Conservation (phyloP, 139 green algal genomes). For the Chlorella sp. region DNA sequence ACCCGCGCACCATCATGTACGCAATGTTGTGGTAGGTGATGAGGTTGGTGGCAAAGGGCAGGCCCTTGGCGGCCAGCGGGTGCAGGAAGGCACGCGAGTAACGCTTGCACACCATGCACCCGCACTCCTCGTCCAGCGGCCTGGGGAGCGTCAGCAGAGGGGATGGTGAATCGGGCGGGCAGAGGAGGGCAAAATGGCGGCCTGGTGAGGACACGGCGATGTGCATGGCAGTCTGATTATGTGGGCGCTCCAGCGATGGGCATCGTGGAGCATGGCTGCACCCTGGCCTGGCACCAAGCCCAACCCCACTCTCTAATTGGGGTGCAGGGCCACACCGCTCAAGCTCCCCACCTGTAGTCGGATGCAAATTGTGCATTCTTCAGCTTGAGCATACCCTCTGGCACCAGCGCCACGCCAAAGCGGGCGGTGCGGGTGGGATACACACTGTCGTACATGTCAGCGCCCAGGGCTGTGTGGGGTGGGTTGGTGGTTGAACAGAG, state of each 20-base stretch:
- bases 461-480: conserved; percentile 77
- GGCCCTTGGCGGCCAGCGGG: conserved; percentile 71
- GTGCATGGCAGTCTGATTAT: too few relatives aligned
- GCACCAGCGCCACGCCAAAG: conserved; percentile 95
- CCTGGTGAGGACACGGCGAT: too few relatives aligned
- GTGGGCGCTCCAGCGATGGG: too few relatives aligned
- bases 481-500: background rate
- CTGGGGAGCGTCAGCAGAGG: conserved; percentile 9
- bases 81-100: conserved; percentile 90
- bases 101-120: conserved; percentile 80
- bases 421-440: conserved; percentile 96
- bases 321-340: too few relatives aligned
- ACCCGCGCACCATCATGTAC: conserved; percentile 77
- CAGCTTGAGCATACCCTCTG: conserved; percentile 82
- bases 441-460: conserved; percentile 97
- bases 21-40: conserved; percentile 93
- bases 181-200: too few relatives aligned
- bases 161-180: background rate
- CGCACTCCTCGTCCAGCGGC: conserved; percentile 80
- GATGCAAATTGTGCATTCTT: conserved; percentile 70
- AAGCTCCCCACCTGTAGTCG: conserved; percentile 63
- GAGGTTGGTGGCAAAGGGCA: conserved; percentile 77
- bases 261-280: too few relatives aligned
- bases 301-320: too few relatives aligned
- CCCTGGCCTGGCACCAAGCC: too few relatives aligned